Conservation (phyloP, 768 basidiomycete genomes). For the Boletales sp. region DNA sequence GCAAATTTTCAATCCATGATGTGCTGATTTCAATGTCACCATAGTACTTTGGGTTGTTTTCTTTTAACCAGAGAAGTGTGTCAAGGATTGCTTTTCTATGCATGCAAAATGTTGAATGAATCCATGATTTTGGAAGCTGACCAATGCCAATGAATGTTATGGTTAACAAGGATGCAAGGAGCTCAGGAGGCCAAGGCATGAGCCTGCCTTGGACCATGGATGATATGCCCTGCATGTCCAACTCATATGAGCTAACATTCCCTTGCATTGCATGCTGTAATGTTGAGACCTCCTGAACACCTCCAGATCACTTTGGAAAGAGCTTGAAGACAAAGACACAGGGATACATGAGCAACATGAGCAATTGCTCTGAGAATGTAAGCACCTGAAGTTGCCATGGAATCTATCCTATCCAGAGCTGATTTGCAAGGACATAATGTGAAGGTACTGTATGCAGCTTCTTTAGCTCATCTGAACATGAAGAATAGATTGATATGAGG, state of each 20-base stretch:
- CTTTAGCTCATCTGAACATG: too few species aligned
- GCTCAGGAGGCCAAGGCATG: constrained; percentile 27
- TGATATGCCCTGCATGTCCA: constrained; percentile 24
- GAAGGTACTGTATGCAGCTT: too few species aligned
- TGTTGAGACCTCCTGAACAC: not conserved
- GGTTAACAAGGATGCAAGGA: constrained; percentile 31
- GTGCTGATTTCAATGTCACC: constrained; percentile 24
- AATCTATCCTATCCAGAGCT: too few species aligned
- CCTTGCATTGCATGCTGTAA: constrained; percentile 28
- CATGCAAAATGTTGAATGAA: constrained; percentile 32
- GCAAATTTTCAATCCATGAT: constrained; percentile 19
- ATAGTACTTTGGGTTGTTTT: constrained; percentile 33
- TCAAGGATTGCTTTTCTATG: constrained; percentile 22
- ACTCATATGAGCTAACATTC: constrained; percentile 31
- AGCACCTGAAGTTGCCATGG: too few species aligned
- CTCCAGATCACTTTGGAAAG: not conserved
- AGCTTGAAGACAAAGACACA: not conserved
- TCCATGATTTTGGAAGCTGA: constrained; percentile 23
- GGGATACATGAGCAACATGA: too few species aligned
- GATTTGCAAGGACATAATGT: too few species aligned
- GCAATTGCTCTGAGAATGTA: too few species aligned
- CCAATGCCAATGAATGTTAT: constrained; percentile 36
- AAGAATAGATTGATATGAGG: too few species aligned
- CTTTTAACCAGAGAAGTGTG: constrained; percentile 36
- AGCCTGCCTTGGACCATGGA: constrained; percentile 33